These are phyloP conservation scores for Trichoderma atrobrunneum DNA, from an alignment of 2,329 filamentous ascomycete species.

Conservation along the genomic window DNA sequence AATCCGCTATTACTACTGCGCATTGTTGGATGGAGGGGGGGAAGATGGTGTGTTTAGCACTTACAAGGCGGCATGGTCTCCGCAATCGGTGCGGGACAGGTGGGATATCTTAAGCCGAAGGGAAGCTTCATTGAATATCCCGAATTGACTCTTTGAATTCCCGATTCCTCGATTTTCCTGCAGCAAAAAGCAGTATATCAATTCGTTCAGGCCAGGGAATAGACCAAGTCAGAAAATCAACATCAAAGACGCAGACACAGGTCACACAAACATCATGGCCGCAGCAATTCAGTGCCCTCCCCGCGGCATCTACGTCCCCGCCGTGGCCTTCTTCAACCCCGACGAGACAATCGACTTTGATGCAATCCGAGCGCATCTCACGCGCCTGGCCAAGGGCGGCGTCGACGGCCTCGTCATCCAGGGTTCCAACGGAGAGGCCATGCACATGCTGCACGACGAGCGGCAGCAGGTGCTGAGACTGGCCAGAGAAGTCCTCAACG, in stretches of 20 bases:
- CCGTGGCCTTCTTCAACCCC: slow-evolving; percentile 37
- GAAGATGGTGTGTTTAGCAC: not conserved
- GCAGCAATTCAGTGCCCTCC: slow-evolving; percentile 16
- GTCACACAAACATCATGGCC: not conserved
- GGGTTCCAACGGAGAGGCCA: slow-evolving; percentile 81
- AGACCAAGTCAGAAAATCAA: not conserved
- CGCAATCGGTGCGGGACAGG: not conserved
- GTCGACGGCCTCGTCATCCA: slow-evolving; percentile 75
- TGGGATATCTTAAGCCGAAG: slow-evolving; percentile 3
- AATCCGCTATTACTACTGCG: not conserved
- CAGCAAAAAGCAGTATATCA: not conserved
- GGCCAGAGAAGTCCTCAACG: slow-evolving; percentile 42
- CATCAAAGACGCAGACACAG: not conserved
- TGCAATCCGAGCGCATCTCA: slow-evolving; percentile 34
- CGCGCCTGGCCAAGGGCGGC: slow-evolving; percentile 59
- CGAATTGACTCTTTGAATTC: not conserved
- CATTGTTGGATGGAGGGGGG: not conserved
- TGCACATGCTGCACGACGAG: slow-evolving; percentile 71
- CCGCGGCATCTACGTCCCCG: slow-evolving; percentile 39
- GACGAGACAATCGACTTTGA: slow-evolving; percentile 35
- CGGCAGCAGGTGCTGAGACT: slow-evolving; percentile 62
- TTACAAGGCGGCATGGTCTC: not conserved
- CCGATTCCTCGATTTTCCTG: not conserved
- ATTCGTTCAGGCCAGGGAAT: not conserved
- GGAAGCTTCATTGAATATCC: not conserved